A percentile compares a stretch with the other conserved stretches of the same genome.
These are phyloP conservation scores for Elaeagnus macrophylla DNA, from an alignment of 306 rosid species.

Conservation along the genomic window DNA sequence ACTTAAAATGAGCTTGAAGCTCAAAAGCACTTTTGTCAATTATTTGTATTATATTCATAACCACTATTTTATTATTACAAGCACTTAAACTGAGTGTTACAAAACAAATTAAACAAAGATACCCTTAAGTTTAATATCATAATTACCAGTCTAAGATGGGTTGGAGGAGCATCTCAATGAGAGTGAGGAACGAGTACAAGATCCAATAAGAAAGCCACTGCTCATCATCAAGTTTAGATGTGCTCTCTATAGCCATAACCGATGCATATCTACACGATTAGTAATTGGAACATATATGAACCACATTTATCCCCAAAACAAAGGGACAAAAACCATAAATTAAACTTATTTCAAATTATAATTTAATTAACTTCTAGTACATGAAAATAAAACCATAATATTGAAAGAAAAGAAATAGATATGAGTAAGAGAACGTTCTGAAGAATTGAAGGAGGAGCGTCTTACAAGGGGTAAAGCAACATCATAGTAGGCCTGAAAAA, in stretches of 20 bases:
- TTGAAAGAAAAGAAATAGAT: no score
- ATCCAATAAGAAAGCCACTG: slow-evolving; percentile 99
- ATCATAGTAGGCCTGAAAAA: slow-evolving; percentile 54
- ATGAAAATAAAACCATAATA: no score
- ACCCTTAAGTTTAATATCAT: neutral
- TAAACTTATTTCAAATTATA: no score
- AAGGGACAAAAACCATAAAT: neutral
- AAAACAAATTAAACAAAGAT: no score
- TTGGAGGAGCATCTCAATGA: slow-evolving; percentile 60
- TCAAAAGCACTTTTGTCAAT: no score
- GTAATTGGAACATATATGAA: no score
- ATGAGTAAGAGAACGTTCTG: neutral
- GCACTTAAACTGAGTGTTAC: no score
- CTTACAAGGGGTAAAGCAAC: slow-evolving; percentile 78
- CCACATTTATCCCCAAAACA: neutral
- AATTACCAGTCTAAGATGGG: slow-evolving; percentile 53
- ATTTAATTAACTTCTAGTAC: no score
- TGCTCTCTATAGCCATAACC: slow-evolving; percentile 69
- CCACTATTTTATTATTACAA: no score
- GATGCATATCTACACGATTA: slow-evolving; percentile 60
- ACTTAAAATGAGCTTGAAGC: no score
- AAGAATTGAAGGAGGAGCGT: no score
- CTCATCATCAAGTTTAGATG: slow-evolving; percentile 60
- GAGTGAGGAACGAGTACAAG: slow-evolving; percentile 76
- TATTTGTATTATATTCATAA: no score